Base-by-base conservation (phyloP, 2,329 filamentous ascomycete genomes). In the Colletotrichum cuscutae region DNA sequence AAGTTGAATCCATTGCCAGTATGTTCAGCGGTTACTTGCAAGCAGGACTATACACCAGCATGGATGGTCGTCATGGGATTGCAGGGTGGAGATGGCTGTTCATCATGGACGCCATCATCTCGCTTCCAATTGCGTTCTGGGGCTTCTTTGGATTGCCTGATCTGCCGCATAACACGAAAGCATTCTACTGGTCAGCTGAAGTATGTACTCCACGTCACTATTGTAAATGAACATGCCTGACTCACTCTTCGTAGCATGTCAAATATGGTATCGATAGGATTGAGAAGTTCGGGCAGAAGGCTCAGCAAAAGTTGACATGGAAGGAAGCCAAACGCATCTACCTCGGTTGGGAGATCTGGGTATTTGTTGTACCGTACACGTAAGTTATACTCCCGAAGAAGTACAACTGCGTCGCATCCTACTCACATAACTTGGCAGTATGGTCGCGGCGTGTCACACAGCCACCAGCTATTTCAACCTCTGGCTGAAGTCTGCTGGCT, bases 21-120 rank as follows among this genome's bases (percentile, higher is more conserved):
- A 89, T 90, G 86, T 87, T 90, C 65, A 87, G 86, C n/a, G 88
- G 88, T 1, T 90, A 89, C 71, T 81, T 90, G 0, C 87, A 89
- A 79, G 85, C 88, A 1, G 88, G 86, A 0, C 85, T 87, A 0
- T 89, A 89, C 76, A 77, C 74, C 15, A 77, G 78, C 22, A 76
- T 84, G 65, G 77, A 82, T 13, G 81, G 81, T 2, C 74, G 70
- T 6, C 66, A 77, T 12, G 81, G 81, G 0, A 73, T 80, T n/a
- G 77, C 80, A 0, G 83, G 81, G 0, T 84, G 78, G 78, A 79
- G 81, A 28, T 85, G 82, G 82, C 77, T 84, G 7, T 84, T 85
- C 65, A 78, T 84, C 53, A 81, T 84, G 74, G 82, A 84, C 71
- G 81, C 82, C 3, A 61, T 78, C 26, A 74, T 78, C 24, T 74